Evolutionary conservation across 495 filamentous ascomycete species (phyloP).

Genomic region (Penicillium canescens): DNA sequence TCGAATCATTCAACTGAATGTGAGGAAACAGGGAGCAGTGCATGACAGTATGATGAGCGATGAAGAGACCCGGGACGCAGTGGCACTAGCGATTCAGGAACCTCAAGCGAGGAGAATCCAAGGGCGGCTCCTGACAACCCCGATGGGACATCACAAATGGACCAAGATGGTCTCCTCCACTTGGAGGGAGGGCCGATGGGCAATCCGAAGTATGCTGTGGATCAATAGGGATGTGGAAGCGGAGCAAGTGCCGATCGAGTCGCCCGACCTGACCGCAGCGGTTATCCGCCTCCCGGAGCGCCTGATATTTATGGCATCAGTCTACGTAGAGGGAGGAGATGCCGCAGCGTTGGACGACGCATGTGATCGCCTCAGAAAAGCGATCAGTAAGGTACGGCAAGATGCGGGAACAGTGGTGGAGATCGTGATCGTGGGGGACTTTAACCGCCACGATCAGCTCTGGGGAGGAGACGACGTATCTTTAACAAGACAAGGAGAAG

Average conservation of each 20-base stretch:
- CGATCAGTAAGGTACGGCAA: constrained; percentile 14
- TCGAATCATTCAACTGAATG: constrained; percentile 29
- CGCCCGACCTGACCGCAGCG: constrained; percentile 29
- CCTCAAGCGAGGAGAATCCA: constrained; percentile 27
- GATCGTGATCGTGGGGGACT: constrained; percentile 31
- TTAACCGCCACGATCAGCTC: constrained; percentile 37
- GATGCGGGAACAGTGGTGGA: constrained; percentile 16
- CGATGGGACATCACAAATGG: constrained; percentile 30
- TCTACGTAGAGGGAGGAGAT: constrained; percentile 25
- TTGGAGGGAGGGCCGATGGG: constrained; percentile 23
- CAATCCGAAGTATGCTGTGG: constrained; percentile 34
- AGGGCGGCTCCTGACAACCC: constrained; percentile 19
- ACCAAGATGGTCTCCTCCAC: constrained; percentile 27
- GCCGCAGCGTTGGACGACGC: constrained; percentile 8
- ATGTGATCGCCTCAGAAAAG: constrained; percentile 12
- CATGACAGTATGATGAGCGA: constrained; percentile 32
- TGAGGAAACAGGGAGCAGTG: constrained; percentile 27
- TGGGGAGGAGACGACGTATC: constrained; percentile 38
- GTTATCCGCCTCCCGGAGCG: constrained; percentile 20
- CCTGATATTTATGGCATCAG: constrained; percentile 23
- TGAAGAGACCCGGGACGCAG: constrained; percentile 14
- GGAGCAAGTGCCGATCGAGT: constrained; percentile 25
- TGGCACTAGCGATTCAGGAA: constrained; percentile 26
- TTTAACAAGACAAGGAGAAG: constrained; percentile 31
- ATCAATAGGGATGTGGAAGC: constrained; percentile 27